Percentiles rank a stretch among this genome's conserved stretches.
Conservation (phyloP, 352 stramenopile genomes). For the Globisporangium camurandrum region DNA sequence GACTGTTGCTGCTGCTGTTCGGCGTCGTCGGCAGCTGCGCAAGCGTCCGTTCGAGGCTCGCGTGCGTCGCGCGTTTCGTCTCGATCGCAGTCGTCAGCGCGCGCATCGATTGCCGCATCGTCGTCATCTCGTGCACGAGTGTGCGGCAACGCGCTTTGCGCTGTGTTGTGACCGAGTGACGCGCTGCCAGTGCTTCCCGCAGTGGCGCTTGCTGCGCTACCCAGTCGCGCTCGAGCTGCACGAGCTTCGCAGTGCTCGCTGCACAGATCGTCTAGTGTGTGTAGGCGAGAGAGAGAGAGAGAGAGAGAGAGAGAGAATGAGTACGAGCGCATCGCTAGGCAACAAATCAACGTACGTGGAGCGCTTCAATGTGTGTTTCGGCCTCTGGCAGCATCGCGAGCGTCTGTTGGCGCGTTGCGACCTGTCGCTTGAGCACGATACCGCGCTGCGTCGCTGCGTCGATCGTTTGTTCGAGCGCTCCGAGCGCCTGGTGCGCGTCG, state of each 20-base stretch:
- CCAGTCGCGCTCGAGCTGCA: slow-evolving; percentile 45
- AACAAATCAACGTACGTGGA: slow-evolving; percentile 28
- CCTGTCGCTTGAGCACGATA: slow-evolving; percentile 32
- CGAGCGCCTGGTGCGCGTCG: slow-evolving; percentile 20
- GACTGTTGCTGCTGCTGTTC: too few relatives aligned
- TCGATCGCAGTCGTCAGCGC: slow-evolving; percentile 54
- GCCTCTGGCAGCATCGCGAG: slow-evolving; percentile 60
- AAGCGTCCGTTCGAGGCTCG: slow-evolving; percentile 48
- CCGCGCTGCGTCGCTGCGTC: slow-evolving; percentile 22
- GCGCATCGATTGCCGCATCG: slow-evolving; percentile 54
- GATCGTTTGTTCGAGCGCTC: slow-evolving; percentile 23
- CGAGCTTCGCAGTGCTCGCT: slow-evolving; percentile 41
- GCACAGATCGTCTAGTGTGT: slow-evolving; percentile 33
- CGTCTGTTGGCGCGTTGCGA: slow-evolving; percentile 44
- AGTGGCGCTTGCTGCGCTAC: slow-evolving; percentile 36
- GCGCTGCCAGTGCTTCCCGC: slow-evolving; percentile 30
- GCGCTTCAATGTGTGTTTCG: slow-evolving; percentile 53
- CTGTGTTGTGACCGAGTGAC: slow-evolving; percentile 36
- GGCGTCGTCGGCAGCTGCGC: slow-evolving; percentile 36
- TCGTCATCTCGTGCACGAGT: slow-evolving; percentile 64
- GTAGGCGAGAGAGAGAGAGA: too few relatives aligned
- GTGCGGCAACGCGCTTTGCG: slow-evolving; percentile 45
- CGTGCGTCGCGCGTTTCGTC: slow-evolving; percentile 56
- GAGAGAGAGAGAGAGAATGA: too few relatives aligned
- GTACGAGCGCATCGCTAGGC: too few relatives aligned